Percentiles rank a stretch among this genome's conserved stretches.
These are phyloP conservation scores for Toxicodendron radicans DNA, from an alignment of 345 rosid genomes.

Conservation along the genomic window DNA sequence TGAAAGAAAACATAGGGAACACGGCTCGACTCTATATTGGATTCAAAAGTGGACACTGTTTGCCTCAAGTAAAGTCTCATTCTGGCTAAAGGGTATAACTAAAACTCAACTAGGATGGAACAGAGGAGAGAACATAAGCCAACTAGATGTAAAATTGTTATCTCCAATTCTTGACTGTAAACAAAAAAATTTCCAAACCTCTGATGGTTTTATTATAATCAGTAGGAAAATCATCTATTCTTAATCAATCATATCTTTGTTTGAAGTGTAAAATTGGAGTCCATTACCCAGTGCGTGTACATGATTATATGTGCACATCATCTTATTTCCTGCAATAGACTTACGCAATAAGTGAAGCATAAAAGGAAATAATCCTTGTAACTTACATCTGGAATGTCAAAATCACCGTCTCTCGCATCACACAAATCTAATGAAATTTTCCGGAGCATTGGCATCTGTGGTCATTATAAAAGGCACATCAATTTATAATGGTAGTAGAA, in stretches of 20 bases:
- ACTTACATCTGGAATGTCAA: conserved; percentile 66
- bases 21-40: neutral
- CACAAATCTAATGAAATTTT: conserved; percentile 62
- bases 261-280: neutral
- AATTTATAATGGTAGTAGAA: conserved; percentile 5
- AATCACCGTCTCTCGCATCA: conserved; percentile 68
- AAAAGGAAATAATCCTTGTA: neutral
- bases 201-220: neutral
- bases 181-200: neutral
- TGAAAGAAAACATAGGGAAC: too few species aligned
- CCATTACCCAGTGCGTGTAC: neutral
- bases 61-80: neutral
- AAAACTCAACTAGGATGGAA: neutral
- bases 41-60: neutral
- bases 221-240: neutral
- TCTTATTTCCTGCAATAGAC: conserved; percentile 6
- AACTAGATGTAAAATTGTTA: too few species aligned
- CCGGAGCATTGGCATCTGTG: conserved; percentile 73
- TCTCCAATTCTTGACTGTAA: neutral
- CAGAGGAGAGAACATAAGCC: neutral
- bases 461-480: neutral
- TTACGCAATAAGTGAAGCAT: neutral
- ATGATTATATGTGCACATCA: neutral
- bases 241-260: neutral
- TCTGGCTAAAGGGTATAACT: neutral